phyloP scores from a whole-genome alignment of 2,329 filamentous ascomycete genomes.

The Cryphonectria japonica region DNA sequence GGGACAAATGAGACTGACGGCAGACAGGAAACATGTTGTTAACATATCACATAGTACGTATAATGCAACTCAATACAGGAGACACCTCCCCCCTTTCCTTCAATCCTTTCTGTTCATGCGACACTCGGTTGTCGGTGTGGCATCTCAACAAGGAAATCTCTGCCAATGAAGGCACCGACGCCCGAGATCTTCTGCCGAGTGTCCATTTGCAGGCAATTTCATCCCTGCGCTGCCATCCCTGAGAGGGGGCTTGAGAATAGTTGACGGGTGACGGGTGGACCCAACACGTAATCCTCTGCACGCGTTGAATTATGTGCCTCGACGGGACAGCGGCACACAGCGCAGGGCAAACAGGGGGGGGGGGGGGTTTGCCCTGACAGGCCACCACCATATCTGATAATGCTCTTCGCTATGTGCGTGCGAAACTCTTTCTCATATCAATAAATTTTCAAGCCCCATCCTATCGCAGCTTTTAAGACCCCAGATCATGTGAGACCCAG shows the following conservation, averaged over 20 bases:
- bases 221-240: background rate
- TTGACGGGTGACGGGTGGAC: background rate
- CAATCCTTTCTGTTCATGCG: background rate
- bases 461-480: background rate
- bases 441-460: background rate
- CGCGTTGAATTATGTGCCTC: background rate
- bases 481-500: background rate
- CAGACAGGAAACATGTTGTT: background rate
- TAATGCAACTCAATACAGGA: background rate
- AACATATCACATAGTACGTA: background rate
- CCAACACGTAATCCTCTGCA: constrained; percentile 6
- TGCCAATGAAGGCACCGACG: background rate
- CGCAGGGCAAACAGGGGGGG: background rate
- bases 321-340: background rate
- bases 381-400: background rate
- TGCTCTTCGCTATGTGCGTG: background rate
- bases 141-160: background rate
- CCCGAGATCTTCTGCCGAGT: constrained; percentile 5
- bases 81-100: too few relatives aligned
- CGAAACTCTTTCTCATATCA: background rate
- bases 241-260: background rate
- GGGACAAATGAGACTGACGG: background rate
- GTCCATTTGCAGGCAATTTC: background rate
- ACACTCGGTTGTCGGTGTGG: constrained; percentile 3
- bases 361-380: background rate